A percentile compares a stretch with the other conserved stretches of the same genome.
These are phyloP conservation scores for Rhodotorula sp. DNA, from an alignment of 1,284 basidiomycete species.

Conservation along the genomic window DNA sequence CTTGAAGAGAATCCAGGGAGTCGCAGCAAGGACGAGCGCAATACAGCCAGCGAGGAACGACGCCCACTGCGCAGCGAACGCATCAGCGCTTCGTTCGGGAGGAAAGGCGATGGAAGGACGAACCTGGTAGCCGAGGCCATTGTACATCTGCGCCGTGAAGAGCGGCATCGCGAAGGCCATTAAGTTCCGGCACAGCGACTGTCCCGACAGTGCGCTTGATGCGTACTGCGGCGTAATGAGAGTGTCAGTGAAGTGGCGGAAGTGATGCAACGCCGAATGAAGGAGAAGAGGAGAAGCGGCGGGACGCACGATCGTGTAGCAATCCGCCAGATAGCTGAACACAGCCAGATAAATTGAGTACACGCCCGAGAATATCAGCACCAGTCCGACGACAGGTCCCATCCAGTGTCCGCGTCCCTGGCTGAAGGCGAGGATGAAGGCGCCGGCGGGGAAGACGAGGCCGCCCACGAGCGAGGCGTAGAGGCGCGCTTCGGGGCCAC, in stretches of 20 bases:
- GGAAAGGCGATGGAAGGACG: not conserved
- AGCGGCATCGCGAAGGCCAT: constrained; percentile 31
- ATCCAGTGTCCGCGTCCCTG: constrained; percentile 38
- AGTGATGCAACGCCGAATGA: no score
- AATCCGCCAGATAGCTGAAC: constrained; percentile 35
- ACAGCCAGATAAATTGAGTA: constrained; percentile 46
- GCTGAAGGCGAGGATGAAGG: constrained; percentile 37
- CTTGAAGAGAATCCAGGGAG: constrained; percentile 25
- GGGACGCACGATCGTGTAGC: constrained; percentile 42
- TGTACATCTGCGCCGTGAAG: constrained; percentile 35
- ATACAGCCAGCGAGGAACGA: constrained; percentile 31
- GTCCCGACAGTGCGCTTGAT: constrained; percentile 41
- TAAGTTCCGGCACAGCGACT: constrained; percentile 37
- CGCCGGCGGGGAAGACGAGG: constrained; percentile 50
- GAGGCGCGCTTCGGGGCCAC: constrained; percentile 71
- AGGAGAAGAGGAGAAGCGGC: not conserved
- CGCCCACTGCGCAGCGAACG: constrained; percentile 12
- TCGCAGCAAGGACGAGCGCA: constrained; percentile 15
- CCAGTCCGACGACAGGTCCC: constrained; percentile 45
- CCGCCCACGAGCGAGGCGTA: constrained; percentile 66
- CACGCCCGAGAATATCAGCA: constrained; percentile 35
- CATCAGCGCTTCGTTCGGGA: not conserved
- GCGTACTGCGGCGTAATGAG: constrained; percentile 42
- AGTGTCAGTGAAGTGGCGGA: no score
- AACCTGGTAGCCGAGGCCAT: constrained; percentile 27